Base-by-base conservation (phyloP, 2,329 filamentous ascomycete species). In the Fonsecaea monophora region DNA sequence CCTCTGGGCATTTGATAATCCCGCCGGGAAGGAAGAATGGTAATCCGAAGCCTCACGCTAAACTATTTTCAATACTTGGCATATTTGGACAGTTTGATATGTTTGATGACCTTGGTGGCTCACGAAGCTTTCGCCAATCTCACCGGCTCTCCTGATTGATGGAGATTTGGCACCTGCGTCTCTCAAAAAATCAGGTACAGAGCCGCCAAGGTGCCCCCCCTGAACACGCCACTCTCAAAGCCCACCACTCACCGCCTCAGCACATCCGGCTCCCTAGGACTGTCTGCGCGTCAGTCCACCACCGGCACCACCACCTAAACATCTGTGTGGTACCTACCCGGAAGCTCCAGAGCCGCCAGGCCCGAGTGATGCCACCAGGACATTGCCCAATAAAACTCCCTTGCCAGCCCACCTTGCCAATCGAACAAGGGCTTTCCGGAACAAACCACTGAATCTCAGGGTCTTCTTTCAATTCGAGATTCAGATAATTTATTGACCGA, bases 311-410 rank as follows among this genome's bases (percentile, higher is more conserved):
- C 38, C 40, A 42, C 12, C 56, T 32, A 32, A 32, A 59, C 56
- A 38, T n/a, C 18, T 10, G 1, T 48, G 45, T 25, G 45, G 18
- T 50, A 25, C 45, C 45, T 25, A 45, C 60, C 60, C 45, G 64
- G 53, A 69, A 56, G 45, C 56, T 63, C 37, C 37, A 60, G 21
- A 50, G 35, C 63, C 64, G 54, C 53, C 65, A 45, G 53, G 54
- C 60, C 68, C 68, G 68, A 68, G 66, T 70, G 68, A 70, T 66
- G 63, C 68, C 68, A 70, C 68, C 56, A 25, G 21, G 5, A 32
- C 58, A 45, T n/a, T 15, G 45, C 34, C 68, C 68, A 70, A 70
- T 70, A 40, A 70, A 68, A 66, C 32, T 35, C 53, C 55, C 55
- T 53, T 58, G 25, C 56, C 15, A 53, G 42, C 25, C 62, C 64